Evolutionary conservation across 2,329 filamentous ascomycete species (phyloP), one percentile per base, ranked within the genome.

Genomic region (Daldinia sp.): DNA sequence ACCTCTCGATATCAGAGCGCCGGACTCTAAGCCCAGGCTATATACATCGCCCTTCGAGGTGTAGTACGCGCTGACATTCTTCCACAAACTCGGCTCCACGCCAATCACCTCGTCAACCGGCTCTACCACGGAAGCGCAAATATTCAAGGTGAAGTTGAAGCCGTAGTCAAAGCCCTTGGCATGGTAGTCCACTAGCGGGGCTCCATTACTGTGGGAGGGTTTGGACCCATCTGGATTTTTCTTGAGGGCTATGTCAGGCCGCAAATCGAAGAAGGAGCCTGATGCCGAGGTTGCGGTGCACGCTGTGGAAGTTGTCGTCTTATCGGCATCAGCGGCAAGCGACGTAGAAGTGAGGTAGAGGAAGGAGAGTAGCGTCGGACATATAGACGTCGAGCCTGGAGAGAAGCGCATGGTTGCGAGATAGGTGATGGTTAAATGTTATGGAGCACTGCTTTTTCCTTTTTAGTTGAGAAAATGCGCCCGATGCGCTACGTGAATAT

Each of bases 131-230:
- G 92, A 84, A 39, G 86, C 89, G 82, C 93, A 96, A 74, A 96
- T 90, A 81, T 96, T 96, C 74, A 95, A 78, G 1, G 92, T 95
- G 76, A 96, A 96, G 82, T 95, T 95, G 71, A 89, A 88, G 70
- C 88, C 89, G 73, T 94, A 93, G 80, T 95, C 93, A 78, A 89
- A 92, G 37, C 93, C 93, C 66, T 87, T 87, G 6, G 91, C 89
- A 70, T 88, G 85, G 78, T 89, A 89, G 76, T 89, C 87, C 35
- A 82, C 80, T 9, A 80, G 79, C 10, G 81, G 79, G 30, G 77
- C 78, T 13, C 81, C 81, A 69, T 81, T 82, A 68, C 70, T 74
- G 53, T 74, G 66, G 1, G 81, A 79, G 13, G 81, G 75, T 73
- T 85, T 85, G 33, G 77, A 76, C 5, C 80, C 82, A 51, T 85